phyloP scores from a whole-genome alignment of 1,284 basidiomycete species.

The Moesziomyces parantarcticus region DNA sequence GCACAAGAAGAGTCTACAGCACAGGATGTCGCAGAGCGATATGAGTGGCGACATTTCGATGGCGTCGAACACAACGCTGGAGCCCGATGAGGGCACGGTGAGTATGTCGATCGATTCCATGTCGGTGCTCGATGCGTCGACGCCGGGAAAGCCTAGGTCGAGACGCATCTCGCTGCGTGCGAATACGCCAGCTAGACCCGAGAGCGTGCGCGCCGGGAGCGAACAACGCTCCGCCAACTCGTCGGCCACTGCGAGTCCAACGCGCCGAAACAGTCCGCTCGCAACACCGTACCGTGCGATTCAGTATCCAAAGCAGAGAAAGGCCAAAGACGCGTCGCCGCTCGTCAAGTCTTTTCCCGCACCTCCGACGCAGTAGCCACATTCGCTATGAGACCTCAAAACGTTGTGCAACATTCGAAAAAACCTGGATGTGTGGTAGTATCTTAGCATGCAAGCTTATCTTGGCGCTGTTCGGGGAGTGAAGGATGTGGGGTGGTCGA shows the following conservation, averaged over 20 bases:
- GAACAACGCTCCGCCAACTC: slow-evolving; percentile 8
- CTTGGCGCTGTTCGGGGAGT: too few species aligned
- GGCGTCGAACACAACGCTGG: slow-evolving; percentile 13
- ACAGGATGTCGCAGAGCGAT: slow-evolving; percentile 16
- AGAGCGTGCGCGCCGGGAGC: slow-evolving; percentile 4
- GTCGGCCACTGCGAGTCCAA: slow-evolving; percentile 24
- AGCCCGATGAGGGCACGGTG: slow-evolving; percentile 12
- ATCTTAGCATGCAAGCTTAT: too few species aligned
- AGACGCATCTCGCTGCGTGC: slow-evolving; percentile 29
- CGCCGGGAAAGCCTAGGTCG: slow-evolving; percentile 24
- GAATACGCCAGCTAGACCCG: slow-evolving; percentile 13
- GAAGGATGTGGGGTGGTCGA: too few species aligned
- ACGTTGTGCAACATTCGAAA: too few species aligned
- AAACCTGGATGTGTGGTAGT: too few species aligned
- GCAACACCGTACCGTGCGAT: slow-evolving; percentile 34
- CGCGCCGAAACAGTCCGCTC: slow-evolving; percentile 23
- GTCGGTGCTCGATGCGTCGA: slow-evolving; percentile 10
- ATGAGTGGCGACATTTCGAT: slow-evolving; percentile 31
- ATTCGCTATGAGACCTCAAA: too few species aligned
- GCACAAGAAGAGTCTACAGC: slow-evolving; percentile 18
- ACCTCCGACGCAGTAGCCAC: not conserved
- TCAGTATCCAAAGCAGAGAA: slow-evolving; percentile 28
- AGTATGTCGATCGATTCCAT: slow-evolving; percentile 36
- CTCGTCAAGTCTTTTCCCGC: slow-evolving; percentile 19
- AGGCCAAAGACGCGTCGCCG: slow-evolving; percentile 15